Conservation (phyloP, 2,329 filamentous ascomycete genomes). For the Penicillium carneum region DNA sequence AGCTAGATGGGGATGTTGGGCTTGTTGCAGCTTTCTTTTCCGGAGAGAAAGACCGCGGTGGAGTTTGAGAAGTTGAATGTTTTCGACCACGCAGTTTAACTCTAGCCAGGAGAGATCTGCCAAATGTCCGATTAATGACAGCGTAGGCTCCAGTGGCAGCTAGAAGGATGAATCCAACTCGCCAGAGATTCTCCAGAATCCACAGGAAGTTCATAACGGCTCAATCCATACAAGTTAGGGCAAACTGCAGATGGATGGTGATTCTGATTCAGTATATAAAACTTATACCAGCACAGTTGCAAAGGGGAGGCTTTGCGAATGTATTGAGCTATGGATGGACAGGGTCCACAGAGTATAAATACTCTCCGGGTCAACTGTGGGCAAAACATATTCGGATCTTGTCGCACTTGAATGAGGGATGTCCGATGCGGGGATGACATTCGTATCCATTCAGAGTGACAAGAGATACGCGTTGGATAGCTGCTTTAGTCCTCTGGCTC, state of each 20-base stretch:
- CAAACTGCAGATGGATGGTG: not conserved
- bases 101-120: slow-evolving; percentile 50
- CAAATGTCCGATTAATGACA: slow-evolving; percentile 41
- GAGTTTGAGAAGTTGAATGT: slow-evolving; percentile 59
- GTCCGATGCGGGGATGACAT: slow-evolving; percentile 29
- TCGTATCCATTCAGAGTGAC: slow-evolving; percentile 17
- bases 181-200: slow-evolving; percentile 33
- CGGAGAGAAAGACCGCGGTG: slow-evolving; percentile 61
- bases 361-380: not conserved
- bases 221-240: slow-evolving; percentile 22
- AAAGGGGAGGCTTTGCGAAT: not conserved
- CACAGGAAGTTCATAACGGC: slow-evolving; percentile 31
- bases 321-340: not conserved
- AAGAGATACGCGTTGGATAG: slow-evolving; percentile 21
- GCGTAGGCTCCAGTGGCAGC: slow-evolving; percentile 39
- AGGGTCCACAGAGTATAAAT: slow-evolving; percentile 20
- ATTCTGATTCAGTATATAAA: not conserved
- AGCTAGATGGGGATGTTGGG: slow-evolving; percentile 44
- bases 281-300: not conserved
- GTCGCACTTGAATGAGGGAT: slow-evolving; percentile 19
- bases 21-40: slow-evolving; percentile 52
- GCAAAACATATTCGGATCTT: slow-evolving; percentile 2
- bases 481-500: slow-evolving; percentile 24
- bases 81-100: slow-evolving; percentile 52
- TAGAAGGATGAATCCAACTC: slow-evolving; percentile 34